A percentile compares a stretch with the other conserved stretches of the same genome.
Conservation (phyloP, 208 protist species). For the Leishmania aethiopica region DNA sequence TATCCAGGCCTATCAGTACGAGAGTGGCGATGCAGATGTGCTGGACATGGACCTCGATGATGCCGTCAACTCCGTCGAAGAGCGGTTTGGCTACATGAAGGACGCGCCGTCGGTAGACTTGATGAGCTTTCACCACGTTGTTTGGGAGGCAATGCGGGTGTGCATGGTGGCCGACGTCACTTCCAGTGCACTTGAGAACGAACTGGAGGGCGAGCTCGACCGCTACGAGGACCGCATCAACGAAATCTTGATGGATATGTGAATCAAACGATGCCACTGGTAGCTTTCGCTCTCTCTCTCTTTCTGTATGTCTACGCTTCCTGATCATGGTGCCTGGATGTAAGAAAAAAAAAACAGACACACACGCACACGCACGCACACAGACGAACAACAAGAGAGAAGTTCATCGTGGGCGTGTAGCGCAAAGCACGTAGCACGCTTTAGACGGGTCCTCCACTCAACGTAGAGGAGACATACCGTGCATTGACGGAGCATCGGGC, state of each 20-base stretch:
- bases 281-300: neutral
- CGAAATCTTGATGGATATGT: slow-evolving; percentile 5
- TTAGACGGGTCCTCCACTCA: neutral
- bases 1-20: slow-evolving; percentile 25
- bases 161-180: slow-evolving; percentile 7
- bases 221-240: slow-evolving; percentile 1
- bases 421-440: neutral
- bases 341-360: neutral
- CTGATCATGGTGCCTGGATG: neutral
- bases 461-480: neutral
- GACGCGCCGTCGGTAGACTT: slow-evolving; percentile 16
- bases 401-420: neutral
- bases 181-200: slow-evolving; percentile 5
- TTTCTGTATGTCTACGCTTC: neutral
- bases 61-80: slow-evolving; percentile 11
- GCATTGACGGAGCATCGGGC: neutral
- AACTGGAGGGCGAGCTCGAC: slow-evolving; percentile 10
- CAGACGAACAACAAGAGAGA: neutral
- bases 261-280: neutral
- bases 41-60: slow-evolving; percentile 24
- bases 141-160: slow-evolving; percentile 21
- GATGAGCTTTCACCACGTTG: slow-evolving; percentile 13
- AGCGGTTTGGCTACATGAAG: slow-evolving; percentile 30
- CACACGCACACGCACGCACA: neutral
- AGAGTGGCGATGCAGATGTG: neutral